These are phyloP conservation scores for Limonium bicolor DNA, from an alignment of 148 eudicot genomes.

Conservation along the genomic window DNA sequence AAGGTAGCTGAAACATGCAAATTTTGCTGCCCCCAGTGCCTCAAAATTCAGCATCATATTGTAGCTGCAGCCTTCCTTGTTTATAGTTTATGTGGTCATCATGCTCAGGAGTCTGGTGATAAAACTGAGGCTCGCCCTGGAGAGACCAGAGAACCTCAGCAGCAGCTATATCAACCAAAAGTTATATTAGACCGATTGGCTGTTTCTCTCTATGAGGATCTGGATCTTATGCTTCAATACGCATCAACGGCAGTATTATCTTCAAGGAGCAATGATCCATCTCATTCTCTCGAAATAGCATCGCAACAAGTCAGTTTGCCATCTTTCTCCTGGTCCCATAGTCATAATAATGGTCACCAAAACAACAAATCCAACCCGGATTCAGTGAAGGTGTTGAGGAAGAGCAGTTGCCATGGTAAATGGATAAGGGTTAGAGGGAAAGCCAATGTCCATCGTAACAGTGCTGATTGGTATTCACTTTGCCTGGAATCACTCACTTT, in stretches of 20 bases:
- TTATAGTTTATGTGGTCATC: slow-evolving; percentile 1
- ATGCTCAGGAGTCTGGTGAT: slow-evolving; percentile 29
- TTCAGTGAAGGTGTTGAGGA: slow-evolving; percentile 37
- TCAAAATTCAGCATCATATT: neutral
- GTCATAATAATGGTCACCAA: slow-evolving; percentile 31
- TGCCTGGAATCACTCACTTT: slow-evolving; percentile 59
- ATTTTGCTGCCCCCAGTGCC: too few relatives aligned
- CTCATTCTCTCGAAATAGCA: slow-evolving; percentile 31
- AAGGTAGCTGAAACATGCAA: too few relatives aligned
- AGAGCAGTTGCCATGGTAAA: slow-evolving; percentile 63
- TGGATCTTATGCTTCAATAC: slow-evolving; percentile 68
- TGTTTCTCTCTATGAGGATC: slow-evolving; percentile 69
- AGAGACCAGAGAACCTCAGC: slow-evolving; percentile 10
- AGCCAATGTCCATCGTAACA: slow-evolving; percentile 24
- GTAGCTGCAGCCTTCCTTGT: neutral
- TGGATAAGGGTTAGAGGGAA: slow-evolving; percentile 59
- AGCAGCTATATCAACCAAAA: slow-evolving; percentile 39
- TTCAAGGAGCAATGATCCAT: slow-evolving; percentile 37
- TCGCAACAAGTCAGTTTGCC: slow-evolving; percentile 49
- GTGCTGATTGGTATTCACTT: slow-evolving; percentile 24
- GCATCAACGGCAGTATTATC: slow-evolving; percentile 33
- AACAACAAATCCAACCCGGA: slow-evolving; percentile 51
- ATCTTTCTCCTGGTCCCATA: slow-evolving; percentile 71
- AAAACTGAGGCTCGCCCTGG: slow-evolving; percentile 17
- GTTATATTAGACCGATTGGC: slow-evolving; percentile 47